Evolutionary conservation across 306 rosid genomes (phyloP).

Genomic region (Trifolium repens): DNA sequence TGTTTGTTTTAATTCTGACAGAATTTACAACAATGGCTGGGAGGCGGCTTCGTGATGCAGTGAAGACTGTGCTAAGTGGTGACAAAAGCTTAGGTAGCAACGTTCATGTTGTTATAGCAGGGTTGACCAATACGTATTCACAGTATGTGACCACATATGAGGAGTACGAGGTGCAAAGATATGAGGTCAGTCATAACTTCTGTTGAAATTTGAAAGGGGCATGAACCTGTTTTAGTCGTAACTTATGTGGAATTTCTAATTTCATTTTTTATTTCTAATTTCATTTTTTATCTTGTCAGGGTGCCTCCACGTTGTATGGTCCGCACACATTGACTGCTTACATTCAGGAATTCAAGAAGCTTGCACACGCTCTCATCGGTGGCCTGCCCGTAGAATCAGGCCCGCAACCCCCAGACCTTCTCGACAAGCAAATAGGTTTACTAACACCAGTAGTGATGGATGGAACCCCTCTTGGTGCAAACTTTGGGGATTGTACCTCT

Average conservation of each 20-base stretch:
- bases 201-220: slow-evolving; percentile 21
- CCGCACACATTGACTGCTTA: slow-evolving; percentile 93
- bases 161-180: slow-evolving; percentile 89
- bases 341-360: slow-evolving; percentile 91
- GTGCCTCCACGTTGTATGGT: slow-evolving; percentile 89
- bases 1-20: slow-evolving; percentile 44
- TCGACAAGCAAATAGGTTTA: slow-evolving; percentile 72
- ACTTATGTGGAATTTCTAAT: background rate
- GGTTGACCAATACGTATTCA: slow-evolving; percentile 92
- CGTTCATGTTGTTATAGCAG: slow-evolving; percentile 83
- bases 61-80: slow-evolving; percentile 63
- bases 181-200: slow-evolving; percentile 71
- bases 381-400: slow-evolving; percentile 62
- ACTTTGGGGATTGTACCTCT: slow-evolving; percentile 68
- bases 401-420: slow-evolving; percentile 90
- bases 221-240: slow-evolving; percentile 4
- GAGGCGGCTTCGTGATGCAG: slow-evolving; percentile 96
- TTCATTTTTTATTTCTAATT: slow-evolving; percentile 26
- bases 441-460: slow-evolving; percentile 85
- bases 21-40: slow-evolving; percentile 99
- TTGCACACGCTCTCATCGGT: slow-evolving; percentile 65
- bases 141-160: slow-evolving; percentile 88
- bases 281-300: slow-evolving; percentile 53
- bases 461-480: slow-evolving; percentile 60
- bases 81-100: slow-evolving; percentile 49